A percentile compares a stretch with the other conserved stretches of the same genome.
phyloP scores from a whole-genome alignment of 2,329 filamentous ascomycete genomes.

The Colletotrichum chlorophyti region DNA sequence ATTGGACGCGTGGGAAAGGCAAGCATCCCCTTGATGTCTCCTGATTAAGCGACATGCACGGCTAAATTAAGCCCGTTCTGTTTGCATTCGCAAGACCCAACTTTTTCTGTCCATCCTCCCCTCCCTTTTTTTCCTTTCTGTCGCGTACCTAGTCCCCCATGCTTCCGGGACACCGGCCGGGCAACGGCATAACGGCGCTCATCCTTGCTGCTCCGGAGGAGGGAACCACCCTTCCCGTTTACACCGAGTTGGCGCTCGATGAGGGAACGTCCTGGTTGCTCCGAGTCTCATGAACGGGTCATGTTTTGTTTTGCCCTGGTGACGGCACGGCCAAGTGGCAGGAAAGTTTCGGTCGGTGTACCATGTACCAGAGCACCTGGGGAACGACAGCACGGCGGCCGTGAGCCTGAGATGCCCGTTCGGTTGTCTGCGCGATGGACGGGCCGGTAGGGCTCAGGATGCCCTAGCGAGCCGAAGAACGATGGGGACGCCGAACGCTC shows the following conservation, averaged over 20 bases:
- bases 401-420: conserved; percentile 11
- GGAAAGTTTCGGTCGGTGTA: too few relatives aligned
- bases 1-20: background rate
- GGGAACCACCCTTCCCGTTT: conserved; percentile 1
- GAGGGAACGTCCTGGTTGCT: conserved; percentile 8
- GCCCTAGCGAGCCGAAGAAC: conserved; percentile 12
- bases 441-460: conserved; percentile 3
- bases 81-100: too few relatives aligned
- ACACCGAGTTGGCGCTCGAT: too few relatives aligned
- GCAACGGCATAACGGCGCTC: too few relatives aligned
- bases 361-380: too few relatives aligned
- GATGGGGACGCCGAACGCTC: too few relatives aligned
- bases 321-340: conserved; percentile 14
- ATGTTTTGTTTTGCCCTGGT: background rate
- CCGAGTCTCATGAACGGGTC: conserved; percentile 1
- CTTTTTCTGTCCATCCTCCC: too few relatives aligned
- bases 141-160: too few relatives aligned
- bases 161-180: too few relatives aligned
- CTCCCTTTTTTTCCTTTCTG: too few relatives aligned
- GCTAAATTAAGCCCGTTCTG: background rate
- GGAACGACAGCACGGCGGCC: too few relatives aligned
- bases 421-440: conserved; percentile 11
- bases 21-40: conserved; percentile 11
- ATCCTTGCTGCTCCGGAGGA: conserved; percentile 10
- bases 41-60: background rate